These are phyloP conservation scores for Hypericum androsaemum DNA, from an alignment of 345 rosid genomes.

Conservation along the genomic window DNA sequence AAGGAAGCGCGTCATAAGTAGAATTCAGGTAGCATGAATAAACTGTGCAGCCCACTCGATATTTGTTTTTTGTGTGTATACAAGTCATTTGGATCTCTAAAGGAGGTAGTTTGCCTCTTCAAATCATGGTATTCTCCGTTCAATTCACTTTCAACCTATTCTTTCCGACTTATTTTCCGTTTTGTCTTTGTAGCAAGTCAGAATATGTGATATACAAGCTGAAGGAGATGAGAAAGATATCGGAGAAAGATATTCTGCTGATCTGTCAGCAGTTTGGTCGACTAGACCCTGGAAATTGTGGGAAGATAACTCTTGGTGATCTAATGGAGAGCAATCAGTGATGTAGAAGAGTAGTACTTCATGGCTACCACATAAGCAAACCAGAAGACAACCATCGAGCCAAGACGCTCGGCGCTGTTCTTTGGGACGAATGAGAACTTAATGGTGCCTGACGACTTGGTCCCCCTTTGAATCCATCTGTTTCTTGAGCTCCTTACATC, in stretches of 20 bases:
- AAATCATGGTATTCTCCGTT: background rate
- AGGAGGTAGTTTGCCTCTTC: too few relatives aligned
- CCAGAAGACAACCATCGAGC: too few relatives aligned
- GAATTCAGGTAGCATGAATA: too few relatives aligned
- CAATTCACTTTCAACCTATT: background rate
- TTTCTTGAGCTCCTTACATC: too few relatives aligned
- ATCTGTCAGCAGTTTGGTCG: slow-evolving; percentile 50
- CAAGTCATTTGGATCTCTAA: too few relatives aligned
- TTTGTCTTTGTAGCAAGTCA: slow-evolving; percentile 36
- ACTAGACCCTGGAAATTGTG: slow-evolving; percentile 57
- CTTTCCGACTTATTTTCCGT: slow-evolving; percentile 1
- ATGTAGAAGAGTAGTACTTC: background rate
- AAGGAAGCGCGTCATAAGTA: too few relatives aligned
- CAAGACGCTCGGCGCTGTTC: too few relatives aligned
- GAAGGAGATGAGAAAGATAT: slow-evolving; percentile 60
- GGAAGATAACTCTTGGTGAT: slow-evolving; percentile 69
- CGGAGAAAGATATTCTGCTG: slow-evolving; percentile 51
- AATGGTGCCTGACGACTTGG: background rate
- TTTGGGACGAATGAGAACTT: background rate
- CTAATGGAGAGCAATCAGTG: slow-evolving; percentile 31
- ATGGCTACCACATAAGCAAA: slow-evolving; percentile 7
- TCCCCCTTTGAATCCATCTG: too few relatives aligned
- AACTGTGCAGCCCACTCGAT: too few relatives aligned
- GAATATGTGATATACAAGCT: slow-evolving; percentile 78
- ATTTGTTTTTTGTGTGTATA: too few relatives aligned